These are phyloP conservation scores for Echria macrotheca DNA, from an alignment of 495 filamentous ascomycete genomes.

Conservation along the genomic window DNA sequence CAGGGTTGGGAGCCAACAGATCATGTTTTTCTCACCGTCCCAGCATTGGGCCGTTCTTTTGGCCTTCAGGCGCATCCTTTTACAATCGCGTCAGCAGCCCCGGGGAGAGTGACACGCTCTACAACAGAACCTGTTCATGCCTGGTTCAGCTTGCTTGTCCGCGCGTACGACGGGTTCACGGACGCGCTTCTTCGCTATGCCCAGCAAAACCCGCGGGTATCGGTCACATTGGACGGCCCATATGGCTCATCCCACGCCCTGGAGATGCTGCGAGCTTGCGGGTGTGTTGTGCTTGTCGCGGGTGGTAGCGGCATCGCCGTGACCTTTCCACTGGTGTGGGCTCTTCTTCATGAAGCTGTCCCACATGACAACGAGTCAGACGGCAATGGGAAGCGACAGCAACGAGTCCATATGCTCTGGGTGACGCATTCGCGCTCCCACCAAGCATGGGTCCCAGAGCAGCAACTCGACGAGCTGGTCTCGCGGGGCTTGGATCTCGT, in stretches of 20 bases:
- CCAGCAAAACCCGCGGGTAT: slow-evolving; percentile 27
- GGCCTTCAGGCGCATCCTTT: slow-evolving; percentile 53
- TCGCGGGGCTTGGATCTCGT: slow-evolving; percentile 41
- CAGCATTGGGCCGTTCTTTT: slow-evolving; percentile 36
- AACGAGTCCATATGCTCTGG: slow-evolving; percentile 51
- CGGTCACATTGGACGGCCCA: slow-evolving; percentile 49
- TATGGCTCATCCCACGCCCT: slow-evolving; percentile 46
- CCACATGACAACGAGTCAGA: background rate
- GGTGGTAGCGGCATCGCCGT: slow-evolving; percentile 61
- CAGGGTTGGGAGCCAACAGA: slow-evolving; percentile 53
- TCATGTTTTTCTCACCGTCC: slow-evolving; percentile 55
- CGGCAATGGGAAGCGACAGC: slow-evolving; percentile 4
- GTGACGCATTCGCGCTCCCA: slow-evolving; percentile 48
- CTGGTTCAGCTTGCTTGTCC: slow-evolving; percentile 49
- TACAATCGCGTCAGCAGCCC: slow-evolving; percentile 51
- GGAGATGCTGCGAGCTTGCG: slow-evolving; percentile 32
- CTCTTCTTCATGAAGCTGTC: slow-evolving; percentile 19
- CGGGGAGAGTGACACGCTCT: slow-evolving; percentile 22
- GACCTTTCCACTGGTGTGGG: slow-evolving; percentile 40
- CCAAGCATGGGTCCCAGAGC: slow-evolving; percentile 43
- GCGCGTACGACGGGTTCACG: slow-evolving; percentile 54
- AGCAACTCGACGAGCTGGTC: slow-evolving; percentile 41
- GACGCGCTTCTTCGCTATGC: slow-evolving; percentile 47
- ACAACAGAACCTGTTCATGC: slow-evolving; percentile 26
- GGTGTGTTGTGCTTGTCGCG: slow-evolving; percentile 49